Evolutionary conservation across 1,139 yeast genomes (phyloP).

Genomic region (Diutina sp.): DNA sequence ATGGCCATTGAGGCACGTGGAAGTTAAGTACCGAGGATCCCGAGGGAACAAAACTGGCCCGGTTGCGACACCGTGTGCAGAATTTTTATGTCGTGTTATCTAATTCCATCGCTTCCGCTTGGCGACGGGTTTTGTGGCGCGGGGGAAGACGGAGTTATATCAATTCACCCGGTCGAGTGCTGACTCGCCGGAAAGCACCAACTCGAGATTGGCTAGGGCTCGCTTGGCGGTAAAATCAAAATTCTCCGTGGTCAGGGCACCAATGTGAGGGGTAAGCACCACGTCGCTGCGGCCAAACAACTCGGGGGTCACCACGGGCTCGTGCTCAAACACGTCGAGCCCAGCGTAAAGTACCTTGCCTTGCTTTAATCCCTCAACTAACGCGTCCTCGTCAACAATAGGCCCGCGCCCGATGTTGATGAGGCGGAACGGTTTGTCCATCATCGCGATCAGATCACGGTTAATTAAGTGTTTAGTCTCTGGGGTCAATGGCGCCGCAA

Average conservation of each 20-base stretch:
- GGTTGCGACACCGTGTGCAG: no score
- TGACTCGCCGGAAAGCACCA: neutral
- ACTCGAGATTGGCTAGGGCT: neutral
- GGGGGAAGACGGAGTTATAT: neutral
- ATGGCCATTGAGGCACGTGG: neutral
- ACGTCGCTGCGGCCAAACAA: conserved; percentile 53
- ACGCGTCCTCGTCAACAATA: conserved; percentile 60
- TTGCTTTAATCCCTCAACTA: conserved; percentile 50
- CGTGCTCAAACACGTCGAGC: conserved; percentile 65
- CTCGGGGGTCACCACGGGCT: conserved; percentile 44
- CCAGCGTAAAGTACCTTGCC: conserved; percentile 70
- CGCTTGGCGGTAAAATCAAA: conserved; percentile 32
- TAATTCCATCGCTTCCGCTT: neutral
- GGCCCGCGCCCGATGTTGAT: conserved; percentile 73
- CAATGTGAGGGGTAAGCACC: conserved; percentile 66
- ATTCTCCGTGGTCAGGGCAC: conserved; percentile 50
- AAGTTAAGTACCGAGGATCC: neutral
- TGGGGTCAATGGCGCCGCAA: conserved; percentile 57
- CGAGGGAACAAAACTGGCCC: neutral
- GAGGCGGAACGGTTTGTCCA: conserved; percentile 42
- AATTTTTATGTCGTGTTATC: no score
- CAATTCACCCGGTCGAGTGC: neutral
- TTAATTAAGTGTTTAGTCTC: conserved; percentile 48
- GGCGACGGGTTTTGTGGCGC: neutral
- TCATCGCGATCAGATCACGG: conserved; percentile 29